phyloP scores from a whole-genome alignment of 2,329 filamentous ascomycete species.

The Elsinoe fawcettii region DNA sequence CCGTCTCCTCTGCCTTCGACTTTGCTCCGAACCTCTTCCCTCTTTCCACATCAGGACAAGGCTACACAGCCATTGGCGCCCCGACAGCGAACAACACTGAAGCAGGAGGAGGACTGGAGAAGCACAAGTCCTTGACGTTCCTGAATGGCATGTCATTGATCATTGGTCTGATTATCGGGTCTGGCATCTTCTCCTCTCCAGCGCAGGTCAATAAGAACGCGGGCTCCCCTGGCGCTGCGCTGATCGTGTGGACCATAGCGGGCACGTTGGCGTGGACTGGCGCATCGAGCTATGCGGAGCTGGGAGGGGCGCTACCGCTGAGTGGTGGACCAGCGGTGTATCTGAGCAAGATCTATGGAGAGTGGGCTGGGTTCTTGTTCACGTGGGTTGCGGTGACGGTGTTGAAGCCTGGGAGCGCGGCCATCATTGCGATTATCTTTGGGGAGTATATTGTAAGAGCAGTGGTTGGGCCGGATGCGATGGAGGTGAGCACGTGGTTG shows the following conservation, averaged over 20 bases:
- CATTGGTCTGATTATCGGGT: conserved; percentile 88
- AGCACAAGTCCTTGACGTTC: conserved; percentile 91
- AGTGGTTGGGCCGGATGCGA: conserved; percentile 75
- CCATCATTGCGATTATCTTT: conserved; percentile 96
- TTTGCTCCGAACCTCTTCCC: conserved; percentile 92
- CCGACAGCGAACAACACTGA: conserved; percentile 53
- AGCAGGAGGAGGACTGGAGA: conserved; percentile 58
- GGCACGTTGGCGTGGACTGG: conserved; percentile 95
- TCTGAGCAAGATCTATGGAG: conserved; percentile 90
- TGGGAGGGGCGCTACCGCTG: conserved; percentile 89
- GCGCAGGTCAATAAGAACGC: conserved; percentile 87
- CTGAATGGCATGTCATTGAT: conserved; percentile 88
- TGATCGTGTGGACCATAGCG: conserved; percentile 87
- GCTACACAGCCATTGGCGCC: conserved; percentile 78
- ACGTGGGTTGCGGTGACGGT: conserved; percentile 94
- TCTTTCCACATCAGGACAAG: conserved; percentile 64
- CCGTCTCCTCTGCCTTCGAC: conserved; percentile 87
- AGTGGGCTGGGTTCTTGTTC: conserved; percentile 86
- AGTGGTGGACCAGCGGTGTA: conserved; percentile 95
- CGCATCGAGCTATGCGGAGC: conserved; percentile 86
- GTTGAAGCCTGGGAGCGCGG: conserved; percentile 83
- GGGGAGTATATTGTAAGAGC: conserved; percentile 93
- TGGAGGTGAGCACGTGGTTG: conserved; percentile 75
- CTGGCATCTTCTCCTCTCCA: conserved; percentile 91
- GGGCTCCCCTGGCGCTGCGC: conserved; percentile 79